phyloP scores from a whole-genome alignment of 208 protist genomes.

The Phytomonas sp. region DNA sequence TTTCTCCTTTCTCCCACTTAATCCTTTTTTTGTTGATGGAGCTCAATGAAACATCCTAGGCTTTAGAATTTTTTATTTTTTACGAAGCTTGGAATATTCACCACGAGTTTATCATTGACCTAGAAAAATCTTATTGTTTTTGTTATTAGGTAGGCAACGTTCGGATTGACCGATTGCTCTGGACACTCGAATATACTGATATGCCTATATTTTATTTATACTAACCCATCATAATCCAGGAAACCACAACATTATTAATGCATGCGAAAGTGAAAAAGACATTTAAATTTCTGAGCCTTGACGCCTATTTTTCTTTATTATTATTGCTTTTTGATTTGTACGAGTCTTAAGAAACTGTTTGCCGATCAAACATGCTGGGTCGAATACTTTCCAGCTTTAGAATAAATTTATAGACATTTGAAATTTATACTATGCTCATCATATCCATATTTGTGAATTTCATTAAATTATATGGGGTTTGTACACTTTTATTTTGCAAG shows the following conservation, averaged over 20 bases:
- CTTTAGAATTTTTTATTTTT: background rate
- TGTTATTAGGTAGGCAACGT: conserved; percentile 5
- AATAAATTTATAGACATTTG: background rate
- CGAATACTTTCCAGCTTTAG: background rate
- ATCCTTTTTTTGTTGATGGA: background rate
- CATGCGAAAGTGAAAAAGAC: background rate
- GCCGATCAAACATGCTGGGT: background rate
- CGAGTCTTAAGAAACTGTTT: background rate
- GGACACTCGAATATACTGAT: background rate
- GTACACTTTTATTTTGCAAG: background rate
- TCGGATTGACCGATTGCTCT: too few species aligned
- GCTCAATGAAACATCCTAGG: background rate
- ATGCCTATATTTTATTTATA: background rate
- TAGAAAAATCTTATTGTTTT: background rate
- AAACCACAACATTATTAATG: background rate
- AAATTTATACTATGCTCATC: background rate
- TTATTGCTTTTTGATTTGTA: background rate
- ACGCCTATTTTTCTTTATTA: background rate
- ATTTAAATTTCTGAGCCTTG: background rate
- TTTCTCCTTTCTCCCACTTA: too few species aligned
- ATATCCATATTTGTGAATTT: background rate
- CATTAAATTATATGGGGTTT: background rate
- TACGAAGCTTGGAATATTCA: background rate
- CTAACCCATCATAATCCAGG: background rate
- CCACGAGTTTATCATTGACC: background rate